These are phyloP conservation scores for Nigrograna mackinnonii DNA, from an alignment of 2,329 filamentous ascomycete species.

Conservation along the genomic window DNA sequence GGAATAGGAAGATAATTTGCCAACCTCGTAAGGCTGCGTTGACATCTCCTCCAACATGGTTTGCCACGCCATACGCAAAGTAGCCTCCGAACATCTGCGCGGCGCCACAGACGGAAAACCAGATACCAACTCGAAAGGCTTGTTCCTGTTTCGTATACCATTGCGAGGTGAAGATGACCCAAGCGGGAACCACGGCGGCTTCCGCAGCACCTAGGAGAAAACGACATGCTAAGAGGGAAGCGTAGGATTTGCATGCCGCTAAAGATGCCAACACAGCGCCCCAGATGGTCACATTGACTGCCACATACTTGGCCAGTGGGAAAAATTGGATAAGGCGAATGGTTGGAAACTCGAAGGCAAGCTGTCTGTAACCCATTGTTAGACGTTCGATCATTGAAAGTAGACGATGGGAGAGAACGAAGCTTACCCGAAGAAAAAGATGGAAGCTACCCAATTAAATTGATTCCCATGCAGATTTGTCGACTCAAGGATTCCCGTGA, in stretches of 20 bases:
- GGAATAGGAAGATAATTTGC: constrained; percentile 44
- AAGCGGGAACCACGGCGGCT: constrained; percentile 58
- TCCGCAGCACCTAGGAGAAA: constrained; percentile 60
- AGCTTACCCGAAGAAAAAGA: constrained; percentile 52
- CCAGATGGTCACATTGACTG: constrained; percentile 17
- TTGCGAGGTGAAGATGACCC: constrained; percentile 60
- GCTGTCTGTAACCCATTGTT: constrained; percentile 9
- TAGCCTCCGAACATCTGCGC: constrained; percentile 44
- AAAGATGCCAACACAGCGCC: constrained; percentile 10
- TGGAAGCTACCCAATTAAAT: constrained; percentile 47
- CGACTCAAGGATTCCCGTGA: constrained; percentile 26
- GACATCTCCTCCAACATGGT: constrained; percentile 24
- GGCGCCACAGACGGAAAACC: constrained; percentile 36
- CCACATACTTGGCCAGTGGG: constrained; percentile 15
- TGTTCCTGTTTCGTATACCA: constrained; percentile 37
- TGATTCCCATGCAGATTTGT: constrained; percentile 45
- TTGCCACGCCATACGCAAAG: constrained; percentile 38
- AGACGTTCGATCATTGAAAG: too few species aligned
- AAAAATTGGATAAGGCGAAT: constrained; percentile 13
- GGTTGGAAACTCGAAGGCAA: constrained; percentile 14
- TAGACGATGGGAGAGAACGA: too few species aligned
- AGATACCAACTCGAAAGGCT: constrained; percentile 26
- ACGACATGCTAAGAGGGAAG: constrained; percentile 53
- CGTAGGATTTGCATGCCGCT: constrained; percentile 49
- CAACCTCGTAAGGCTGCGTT: constrained; percentile 33